Evolutionary conservation across 164 flowering plant genomes (phyloP), one percentile per base, ranked within the genome.

Genomic region (Euptelea pleiosperma): DNA sequence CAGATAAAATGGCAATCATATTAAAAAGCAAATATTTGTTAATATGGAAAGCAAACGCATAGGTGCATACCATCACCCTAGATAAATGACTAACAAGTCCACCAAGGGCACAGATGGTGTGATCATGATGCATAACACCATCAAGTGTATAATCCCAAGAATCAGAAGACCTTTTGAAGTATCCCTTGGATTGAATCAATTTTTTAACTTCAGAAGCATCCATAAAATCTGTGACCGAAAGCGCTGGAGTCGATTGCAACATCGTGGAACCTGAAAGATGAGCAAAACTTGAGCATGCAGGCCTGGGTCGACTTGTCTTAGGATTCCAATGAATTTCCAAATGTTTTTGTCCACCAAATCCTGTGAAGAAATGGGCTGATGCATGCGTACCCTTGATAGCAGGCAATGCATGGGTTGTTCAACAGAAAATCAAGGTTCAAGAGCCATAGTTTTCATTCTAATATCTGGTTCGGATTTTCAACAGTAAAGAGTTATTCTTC

Each of bases 81-180:
- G 95, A 81, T 56, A 94, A 69, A 70, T 94, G 89, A 70, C 63
- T 36, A 57, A 82, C 68, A 47, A 94, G 85, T 59, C 83, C 89
- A 55, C 97, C 91, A 60, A 94, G 85, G 53, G 99, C 95, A 73
- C 72, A 65, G 29, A 81, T 37, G 21, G 84, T 73, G 58, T 80
- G 48, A 61, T 82, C 93, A 40, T 62, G 66, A 51, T 82, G 73
- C 36, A 54, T 36, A 37, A 71, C 74, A 42, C 77, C 79, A 56
- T 80, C 83, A 70, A 80, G 65, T 22, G 68, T 74, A 55, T 52
- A 34, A 70, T 68, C 70, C 79, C 72, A 75, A 33, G 66, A 47
- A 58, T 61, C 60, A 55, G 67, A 69, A 34, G 85, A 86, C 28
- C 80, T 80, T 65, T 67, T 77, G 57, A 94, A 94, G 71, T 86